Base-by-base conservation (phyloP, 441 rosid species). In the Adansonia gregorii region DNA sequence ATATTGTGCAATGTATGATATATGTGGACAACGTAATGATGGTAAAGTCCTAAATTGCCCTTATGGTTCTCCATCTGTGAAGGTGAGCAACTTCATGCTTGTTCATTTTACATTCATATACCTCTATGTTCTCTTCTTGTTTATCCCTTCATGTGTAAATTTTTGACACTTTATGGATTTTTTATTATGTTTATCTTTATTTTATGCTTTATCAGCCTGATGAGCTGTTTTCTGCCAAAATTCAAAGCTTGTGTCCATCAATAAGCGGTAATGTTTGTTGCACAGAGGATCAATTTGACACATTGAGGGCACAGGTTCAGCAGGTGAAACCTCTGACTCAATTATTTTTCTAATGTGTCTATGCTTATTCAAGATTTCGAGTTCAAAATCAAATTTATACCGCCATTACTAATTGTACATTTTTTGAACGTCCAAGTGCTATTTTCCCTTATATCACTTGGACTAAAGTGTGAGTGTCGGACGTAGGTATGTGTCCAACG, bases 201-300 rank as follows among this genome's bases (percentile, higher is more conserved):
- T 31, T n/a, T 58, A 51, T 83, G 72, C 51, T 78, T 82, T 70
- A 78, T 83, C 87, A 91, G 95, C 93, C 95, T 73, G 86, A 85
- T 86, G 89, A 87, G 31, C 83, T 89, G 14, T 82, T 91, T 76
- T 91, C 95, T 76, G 92, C 91, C 70, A 91, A 91, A 86, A 87
- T 91, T 65, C 91, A 91, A 87, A 91, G 95, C 83, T 78, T 91
- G 46, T 91, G 95, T 80, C 95, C 95, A 22, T 85, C 92, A 78
- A 87, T 91, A 59, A 88, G 79, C 74, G 92, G 92, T 60, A 85
- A 87, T 61, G 91, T 91, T 80, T 91, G 95, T 56, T 91, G 95
- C 77, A 87, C 95, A 2, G 93, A 87, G 88, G 73, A 82, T 70
- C 95, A 91, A 69, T 91, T 89, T 80, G 91, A 87, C 78, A 91